Conservation (phyloP, 108 stramenopile species). For the Skeletonema tropicum region DNA sequence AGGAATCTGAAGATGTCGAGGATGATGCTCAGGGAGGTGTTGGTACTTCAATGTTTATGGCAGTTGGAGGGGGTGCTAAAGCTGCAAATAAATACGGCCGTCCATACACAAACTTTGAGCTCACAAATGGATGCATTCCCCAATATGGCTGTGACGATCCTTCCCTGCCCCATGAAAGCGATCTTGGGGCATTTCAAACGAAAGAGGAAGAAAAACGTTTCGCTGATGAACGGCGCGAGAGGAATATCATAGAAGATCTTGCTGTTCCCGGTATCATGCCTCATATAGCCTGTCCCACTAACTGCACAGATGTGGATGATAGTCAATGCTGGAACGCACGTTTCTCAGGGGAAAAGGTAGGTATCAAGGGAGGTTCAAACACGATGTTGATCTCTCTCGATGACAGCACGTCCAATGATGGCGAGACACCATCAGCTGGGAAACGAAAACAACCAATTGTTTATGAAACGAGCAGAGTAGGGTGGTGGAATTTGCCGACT, state of each 20-base stretch:
- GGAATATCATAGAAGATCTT: slow-evolving; percentile 73
- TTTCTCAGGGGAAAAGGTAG: slow-evolving; percentile 16
- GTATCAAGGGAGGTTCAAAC: slow-evolving; percentile 21
- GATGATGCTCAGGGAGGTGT: slow-evolving; percentile 27
- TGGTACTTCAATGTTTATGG: slow-evolving; percentile 36
- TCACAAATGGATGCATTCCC: slow-evolving; percentile 82
- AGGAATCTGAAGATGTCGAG: slow-evolving; percentile 38
- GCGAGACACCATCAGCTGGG: slow-evolving; percentile 1
- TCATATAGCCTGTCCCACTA: slow-evolving; percentile 77
- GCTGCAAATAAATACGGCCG: slow-evolving; percentile 67
- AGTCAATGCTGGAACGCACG: slow-evolving; percentile 83
- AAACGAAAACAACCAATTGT: slow-evolving; percentile 3
- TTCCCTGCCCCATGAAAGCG: slow-evolving; percentile 76
- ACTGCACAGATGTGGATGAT: slow-evolving; percentile 76
- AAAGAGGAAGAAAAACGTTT: slow-evolving; percentile 78
- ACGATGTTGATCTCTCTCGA: slow-evolving; percentile 45
- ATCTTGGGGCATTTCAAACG: slow-evolving; percentile 84
- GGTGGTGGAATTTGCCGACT: slow-evolving; percentile 64
- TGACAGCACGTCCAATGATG: slow-evolving; percentile 12
- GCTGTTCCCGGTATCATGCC: slow-evolving; percentile 82
- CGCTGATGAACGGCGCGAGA: slow-evolving; percentile 58
- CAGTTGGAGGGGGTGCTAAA: slow-evolving; percentile 47
- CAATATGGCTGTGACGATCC: slow-evolving; percentile 82
- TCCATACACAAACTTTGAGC: slow-evolving; percentile 78
- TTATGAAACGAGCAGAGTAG: slow-evolving; percentile 46